Percentiles rank a stretch among this genome's conserved stretches.
These are phyloP conservation scores for Aspergillus luchuensis DNA, from an alignment of 2,329 filamentous ascomycete species.

Conservation along the genomic window DNA sequence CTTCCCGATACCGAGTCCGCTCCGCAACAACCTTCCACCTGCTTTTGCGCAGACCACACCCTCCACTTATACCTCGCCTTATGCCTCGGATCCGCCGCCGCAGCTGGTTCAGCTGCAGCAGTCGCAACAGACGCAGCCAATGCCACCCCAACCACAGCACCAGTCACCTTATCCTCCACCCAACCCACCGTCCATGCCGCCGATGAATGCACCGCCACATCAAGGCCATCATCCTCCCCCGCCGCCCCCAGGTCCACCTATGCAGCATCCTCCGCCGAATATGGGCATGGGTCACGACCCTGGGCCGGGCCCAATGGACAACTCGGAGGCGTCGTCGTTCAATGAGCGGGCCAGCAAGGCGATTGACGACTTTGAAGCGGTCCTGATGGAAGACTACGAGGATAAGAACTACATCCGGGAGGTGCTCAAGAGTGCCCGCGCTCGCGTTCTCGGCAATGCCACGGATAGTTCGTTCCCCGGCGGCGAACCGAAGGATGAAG, in stretches of 20 bases:
- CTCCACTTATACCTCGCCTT: conserved; percentile 45
- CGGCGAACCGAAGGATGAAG: conserved; percentile 48
- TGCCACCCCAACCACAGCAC: conserved; percentile 26
- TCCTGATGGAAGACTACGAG: conserved; percentile 49
- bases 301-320: conserved; percentile 21
- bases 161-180: conserved; percentile 30
- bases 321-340: conserved; percentile 40
- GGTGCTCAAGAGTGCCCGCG: conserved; percentile 46
- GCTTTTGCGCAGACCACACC: conserved; percentile 41
- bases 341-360: conserved; percentile 46
- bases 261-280: conserved; percentile 23
- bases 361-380: conserved; percentile 48
- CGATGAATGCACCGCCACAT: conserved; percentile 17
- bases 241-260: conserved; percentile 19
- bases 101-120: conserved; percentile 36
- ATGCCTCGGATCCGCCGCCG: conserved; percentile 41
- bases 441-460: conserved; percentile 42
- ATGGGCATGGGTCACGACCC: conserved; percentile 23
- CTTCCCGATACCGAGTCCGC: conserved; percentile 39
- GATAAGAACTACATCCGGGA: conserved; percentile 50
- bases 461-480: conserved; percentile 47
- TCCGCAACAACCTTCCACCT: conserved; percentile 43
- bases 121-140: conserved; percentile 29
- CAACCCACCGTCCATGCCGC: conserved; percentile 18
- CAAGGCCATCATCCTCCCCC: conserved; percentile 19